Percentiles rank a stretch among this genome's conserved stretches.
Evolutionary conservation across 306 rosid species (phyloP).

Genomic region (Glycine tomentella): DNA sequence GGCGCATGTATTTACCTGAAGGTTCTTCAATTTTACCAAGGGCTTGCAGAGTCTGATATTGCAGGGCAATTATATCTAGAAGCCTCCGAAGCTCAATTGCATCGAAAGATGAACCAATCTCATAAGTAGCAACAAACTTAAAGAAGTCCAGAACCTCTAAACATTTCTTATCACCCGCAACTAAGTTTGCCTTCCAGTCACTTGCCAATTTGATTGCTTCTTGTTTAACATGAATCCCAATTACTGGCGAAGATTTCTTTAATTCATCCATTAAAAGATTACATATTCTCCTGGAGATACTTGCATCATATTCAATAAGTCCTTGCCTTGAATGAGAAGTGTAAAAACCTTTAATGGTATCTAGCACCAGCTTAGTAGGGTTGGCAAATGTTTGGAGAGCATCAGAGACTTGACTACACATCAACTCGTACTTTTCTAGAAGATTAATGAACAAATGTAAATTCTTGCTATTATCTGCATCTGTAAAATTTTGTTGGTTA

Average conservation of each 20-base stretch:
- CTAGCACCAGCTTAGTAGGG: conserved; percentile 42
- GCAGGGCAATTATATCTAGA: conserved; percentile 45
- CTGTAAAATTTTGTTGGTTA: too few relatives aligned
- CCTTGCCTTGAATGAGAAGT: conserved; percentile 5
- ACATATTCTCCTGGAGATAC: conserved; percentile 10
- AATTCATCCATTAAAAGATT: conserved; percentile 37
- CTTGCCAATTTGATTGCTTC: conserved; percentile 35
- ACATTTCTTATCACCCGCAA: background rate
- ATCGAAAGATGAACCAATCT: conserved; percentile 37
- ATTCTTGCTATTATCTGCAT: conserved; percentile 2
- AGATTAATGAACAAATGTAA: conserved; percentile 11
- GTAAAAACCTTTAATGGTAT: conserved; percentile 11
- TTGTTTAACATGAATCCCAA: conserved; percentile 19
- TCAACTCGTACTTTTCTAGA: conserved; percentile 9
- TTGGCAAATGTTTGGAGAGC: conserved; percentile 28
- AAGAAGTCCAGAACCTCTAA: conserved; percentile 35
- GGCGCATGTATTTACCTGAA: conserved; percentile 50
- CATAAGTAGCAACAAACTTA: conserved; percentile 32
- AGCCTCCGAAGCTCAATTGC: conserved; percentile 30
- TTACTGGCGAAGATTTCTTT: conserved; percentile 14
- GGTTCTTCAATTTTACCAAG: conserved; percentile 41
- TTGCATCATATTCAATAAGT: conserved; percentile 11
- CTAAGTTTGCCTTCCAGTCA: conserved; percentile 18
- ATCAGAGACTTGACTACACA: conserved; percentile 23
- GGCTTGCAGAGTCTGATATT: conserved; percentile 39